Conservation (phyloP, 2,329 filamentous ascomycete species). For the Fusarium sp. region DNA sequence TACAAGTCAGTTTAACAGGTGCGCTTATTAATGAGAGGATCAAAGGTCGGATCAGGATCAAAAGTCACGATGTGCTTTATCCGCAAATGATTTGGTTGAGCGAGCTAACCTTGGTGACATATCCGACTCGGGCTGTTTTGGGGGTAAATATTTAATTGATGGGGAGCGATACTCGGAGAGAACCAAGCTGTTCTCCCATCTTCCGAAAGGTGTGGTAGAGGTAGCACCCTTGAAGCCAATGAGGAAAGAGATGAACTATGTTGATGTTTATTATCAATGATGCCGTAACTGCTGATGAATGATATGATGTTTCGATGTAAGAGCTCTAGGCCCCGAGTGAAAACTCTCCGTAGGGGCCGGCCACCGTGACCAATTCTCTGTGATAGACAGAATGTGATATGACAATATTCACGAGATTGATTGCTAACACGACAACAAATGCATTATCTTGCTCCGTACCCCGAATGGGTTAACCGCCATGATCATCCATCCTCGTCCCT, state of each 20-base stretch:
- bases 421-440: constrained; percentile 5
- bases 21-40: constrained; percentile 15
- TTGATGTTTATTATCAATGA: constrained; percentile 34
- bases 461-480: constrained; percentile 1
- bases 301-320: constrained; percentile 28
- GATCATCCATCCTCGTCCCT: not conserved
- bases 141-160: not conserved
- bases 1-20: constrained; percentile 2
- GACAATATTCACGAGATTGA: constrained; percentile 11
- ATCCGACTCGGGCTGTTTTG: not conserved
- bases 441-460: not conserved
- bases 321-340: not conserved
- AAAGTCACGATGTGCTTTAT: not conserved
- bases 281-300: constrained; percentile 35
- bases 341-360: not conserved
- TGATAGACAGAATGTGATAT: constrained; percentile 9
- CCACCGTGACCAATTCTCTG: not conserved
- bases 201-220: constrained; percentile 21
- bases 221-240: constrained; percentile 20
- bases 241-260: constrained; percentile 21
- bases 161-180: constrained; percentile 23
- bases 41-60: not conserved
- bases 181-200: not conserved
- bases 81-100: constrained; percentile 30
- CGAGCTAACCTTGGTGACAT: constrained; percentile 1